Base-by-base conservation (phyloP, 768 basidiomycete genomes). In the Lactarius sanguifluus region DNA sequence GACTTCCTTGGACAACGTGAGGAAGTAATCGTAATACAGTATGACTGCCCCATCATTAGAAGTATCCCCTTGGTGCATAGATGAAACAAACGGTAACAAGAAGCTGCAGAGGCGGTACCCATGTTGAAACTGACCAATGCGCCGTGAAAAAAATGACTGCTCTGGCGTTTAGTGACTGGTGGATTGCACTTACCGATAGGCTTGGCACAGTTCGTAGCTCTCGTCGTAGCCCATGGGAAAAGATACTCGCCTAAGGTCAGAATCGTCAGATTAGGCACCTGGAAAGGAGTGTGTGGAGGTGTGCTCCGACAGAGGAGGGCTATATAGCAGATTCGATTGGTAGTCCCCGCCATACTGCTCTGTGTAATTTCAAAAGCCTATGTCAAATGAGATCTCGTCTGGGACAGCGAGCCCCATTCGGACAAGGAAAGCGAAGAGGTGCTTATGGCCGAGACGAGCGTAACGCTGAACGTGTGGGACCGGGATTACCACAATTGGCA, bases 1-100 rank as follows among this genome's bases (percentile, higher is more conserved):
- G 8, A 82, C 74, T 65, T 86, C 85, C 34, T 65, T 60, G 1
- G 68, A 57, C 5, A 85, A 68, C 0, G 85, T 86, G 45, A 84
- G 72, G 47, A 76, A 43, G 65, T 81, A 83, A 58, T 85, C 85
- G 58, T 82, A 81, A 18, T 79, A 70, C 25, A 79, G 68, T 9
- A 78, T 58, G n/a, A 55, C 78, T 74, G 56, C 36, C 23, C 25
- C 34, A 62, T 20, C 5, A 23, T 66, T 30, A 67, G 40, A 36
- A 23, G 5, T 9, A 23, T 62, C 23, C 23, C 41, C 57, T n/a
- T 36, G 25, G 34, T 18, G 45, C 18, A 13, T 45, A 34, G 23
- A 38, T 4, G 47, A 41, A 47, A 61, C 65, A 15, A 28, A 62
- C 61, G 3, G 40, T 62, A 61, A 23, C 36, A 50, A 12, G 50